Conservation (phyloP, 257 asterid genomes). For the Solanum chmielewskii region DNA sequence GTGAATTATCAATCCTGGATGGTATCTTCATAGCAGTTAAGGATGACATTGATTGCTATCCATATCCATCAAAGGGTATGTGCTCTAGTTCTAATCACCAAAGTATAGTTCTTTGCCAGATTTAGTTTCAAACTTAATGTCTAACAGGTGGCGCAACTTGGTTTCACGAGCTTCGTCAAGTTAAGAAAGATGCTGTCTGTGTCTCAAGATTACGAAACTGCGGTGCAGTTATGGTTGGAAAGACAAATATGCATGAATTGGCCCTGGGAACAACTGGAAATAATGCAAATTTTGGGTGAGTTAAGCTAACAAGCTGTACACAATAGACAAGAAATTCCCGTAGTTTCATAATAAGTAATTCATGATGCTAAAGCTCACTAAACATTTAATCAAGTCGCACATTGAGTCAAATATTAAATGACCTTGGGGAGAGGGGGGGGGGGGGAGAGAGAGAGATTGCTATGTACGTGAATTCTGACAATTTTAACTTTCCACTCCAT, state of each 20-base stretch:
- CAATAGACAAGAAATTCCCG: neutral
- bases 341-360: neutral
- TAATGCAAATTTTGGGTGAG: slow-evolving; percentile 85
- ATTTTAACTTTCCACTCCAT: neutral
- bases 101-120: neutral
- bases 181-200: slow-evolving; percentile 52
- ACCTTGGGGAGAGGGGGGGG: no score
- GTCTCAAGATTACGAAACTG: slow-evolving; percentile 73
- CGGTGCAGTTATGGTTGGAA: slow-evolving; percentile 87
- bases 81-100: neutral
- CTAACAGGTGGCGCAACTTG: slow-evolving; percentile 67
- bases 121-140: slow-evolving; percentile 5
- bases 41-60: slow-evolving; percentile 89
- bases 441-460: neutral
- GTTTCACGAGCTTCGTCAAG: slow-evolving; percentile 63
- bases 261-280: slow-evolving; percentile 96
- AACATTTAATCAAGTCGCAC: neutral
- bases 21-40: slow-evolving; percentile 84
- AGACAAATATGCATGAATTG: slow-evolving; percentile 97
- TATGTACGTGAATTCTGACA: neutral
- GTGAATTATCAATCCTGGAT: slow-evolving; percentile 70
- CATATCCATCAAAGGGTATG: slow-evolving; percentile 50
- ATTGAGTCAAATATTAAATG: no score
- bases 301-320: neutral
- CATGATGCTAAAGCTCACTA: neutral